Conservation (phyloP, 176 grass and related monocot species). For the Zizania latifolia region DNA sequence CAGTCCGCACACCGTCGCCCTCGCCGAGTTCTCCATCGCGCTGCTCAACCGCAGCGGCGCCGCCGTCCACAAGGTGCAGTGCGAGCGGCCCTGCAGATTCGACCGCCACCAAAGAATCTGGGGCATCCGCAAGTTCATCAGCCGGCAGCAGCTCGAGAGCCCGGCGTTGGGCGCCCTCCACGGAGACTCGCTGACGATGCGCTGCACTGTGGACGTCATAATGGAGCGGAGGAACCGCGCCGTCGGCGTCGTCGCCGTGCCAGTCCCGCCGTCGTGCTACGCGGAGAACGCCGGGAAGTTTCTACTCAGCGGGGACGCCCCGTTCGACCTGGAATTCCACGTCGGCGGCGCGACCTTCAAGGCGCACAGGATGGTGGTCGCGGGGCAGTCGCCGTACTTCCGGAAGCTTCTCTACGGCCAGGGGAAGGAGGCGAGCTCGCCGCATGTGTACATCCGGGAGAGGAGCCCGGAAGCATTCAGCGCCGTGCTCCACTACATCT, state of each 20-base stretch:
- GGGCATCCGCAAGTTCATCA: conserved; percentile 34
- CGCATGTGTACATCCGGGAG: neutral
- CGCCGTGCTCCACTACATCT: conserved; percentile 40
- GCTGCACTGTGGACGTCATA: conserved; percentile 32
- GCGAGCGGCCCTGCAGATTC: conserved; percentile 1
- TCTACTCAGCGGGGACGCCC: conserved; percentile 1
- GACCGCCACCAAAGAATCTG: conserved; percentile 16
- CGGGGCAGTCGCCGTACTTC: conserved; percentile 38
- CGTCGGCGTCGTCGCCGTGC: neutral
- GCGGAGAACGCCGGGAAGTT: conserved; percentile 1
- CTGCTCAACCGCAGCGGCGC: conserved; percentile 6
- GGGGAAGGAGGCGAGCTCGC: conserved; percentile 19
- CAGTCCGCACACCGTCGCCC: no score
- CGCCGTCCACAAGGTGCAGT: conserved; percentile 3
- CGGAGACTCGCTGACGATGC: conserved; percentile 8
- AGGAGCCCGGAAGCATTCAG: conserved; percentile 30
- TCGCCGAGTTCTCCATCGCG: conserved; percentile 29
- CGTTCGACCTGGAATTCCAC: conserved; percentile 34
- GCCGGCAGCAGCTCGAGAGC: conserved; percentile 4
- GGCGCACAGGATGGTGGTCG: conserved; percentile 29
- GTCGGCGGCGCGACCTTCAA: conserved; percentile 14
- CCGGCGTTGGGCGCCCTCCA: neutral
- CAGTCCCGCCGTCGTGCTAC: neutral
- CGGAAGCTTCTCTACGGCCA: conserved; percentile 27
- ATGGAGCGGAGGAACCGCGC: neutral